Conservation (phyloP, 2,329 filamentous ascomycete species). For the Penicillium sp. region DNA sequence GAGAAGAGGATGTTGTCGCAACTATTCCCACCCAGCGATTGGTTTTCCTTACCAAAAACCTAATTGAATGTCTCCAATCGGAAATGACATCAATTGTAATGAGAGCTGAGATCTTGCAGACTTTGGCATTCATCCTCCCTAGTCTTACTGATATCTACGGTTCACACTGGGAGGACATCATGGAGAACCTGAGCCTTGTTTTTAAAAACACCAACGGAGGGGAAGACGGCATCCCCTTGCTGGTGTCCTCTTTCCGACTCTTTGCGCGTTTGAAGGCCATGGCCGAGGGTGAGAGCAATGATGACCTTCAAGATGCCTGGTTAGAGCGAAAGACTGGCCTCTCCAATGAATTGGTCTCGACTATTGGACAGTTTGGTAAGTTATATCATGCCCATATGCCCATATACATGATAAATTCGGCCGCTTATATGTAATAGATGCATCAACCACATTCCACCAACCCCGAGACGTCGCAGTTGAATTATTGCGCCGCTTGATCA, state of each 20-base stretch:
- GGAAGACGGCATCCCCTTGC: slow-evolving; percentile 58
- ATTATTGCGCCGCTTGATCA: slow-evolving; percentile 68
- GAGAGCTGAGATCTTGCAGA: slow-evolving; percentile 42
- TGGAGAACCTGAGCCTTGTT: slow-evolving; percentile 59
- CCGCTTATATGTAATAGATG: slow-evolving; percentile 32
- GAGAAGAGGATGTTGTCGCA: slow-evolving; percentile 49
- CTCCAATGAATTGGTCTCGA: slow-evolving; percentile 55
- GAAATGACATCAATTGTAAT: slow-evolving; percentile 48
- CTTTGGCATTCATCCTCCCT: slow-evolving; percentile 62
- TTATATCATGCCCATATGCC: not conserved
- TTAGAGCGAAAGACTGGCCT: slow-evolving; percentile 59
- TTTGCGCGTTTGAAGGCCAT: slow-evolving; percentile 63
- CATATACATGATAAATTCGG: not conserved
- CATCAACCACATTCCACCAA: slow-evolving; percentile 57
- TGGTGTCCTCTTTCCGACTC: slow-evolving; percentile 73
- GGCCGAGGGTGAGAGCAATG: slow-evolving; percentile 67
- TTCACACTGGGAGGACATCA: slow-evolving; percentile 73
- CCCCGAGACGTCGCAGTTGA: slow-evolving; percentile 75
- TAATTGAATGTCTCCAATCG: slow-evolving; percentile 70
- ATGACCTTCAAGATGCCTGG: slow-evolving; percentile 78
- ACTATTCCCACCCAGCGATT: slow-evolving; percentile 62
- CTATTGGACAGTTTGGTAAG: slow-evolving; percentile 43
- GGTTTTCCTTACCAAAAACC: slow-evolving; percentile 78
- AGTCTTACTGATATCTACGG: slow-evolving; percentile 81
- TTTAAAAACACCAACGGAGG: slow-evolving; percentile 55